These are phyloP conservation scores for Wakefieldia striispora DNA, from an alignment of 768 basidiomycete species.

Conservation along the genomic window DNA sequence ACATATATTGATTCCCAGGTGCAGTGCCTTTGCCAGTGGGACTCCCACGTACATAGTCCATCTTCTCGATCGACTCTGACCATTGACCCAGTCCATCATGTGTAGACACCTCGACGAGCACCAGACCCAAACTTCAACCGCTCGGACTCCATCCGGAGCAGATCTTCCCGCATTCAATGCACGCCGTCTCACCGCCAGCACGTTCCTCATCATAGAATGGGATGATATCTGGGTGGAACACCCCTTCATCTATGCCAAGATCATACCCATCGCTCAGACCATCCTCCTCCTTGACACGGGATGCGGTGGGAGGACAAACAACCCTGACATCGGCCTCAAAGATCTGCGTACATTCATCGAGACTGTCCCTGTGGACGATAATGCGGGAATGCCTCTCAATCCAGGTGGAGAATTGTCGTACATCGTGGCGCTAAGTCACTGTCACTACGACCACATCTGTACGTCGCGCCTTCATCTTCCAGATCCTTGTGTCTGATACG, in stretches of 20 bases:
- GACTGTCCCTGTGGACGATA: slow-evolving; percentile 41
- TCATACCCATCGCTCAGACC: slow-evolving; percentile 37
- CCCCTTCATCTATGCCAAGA: slow-evolving; percentile 54
- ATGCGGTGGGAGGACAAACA: slow-evolving; percentile 47
- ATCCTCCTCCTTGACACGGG: slow-evolving; percentile 55
- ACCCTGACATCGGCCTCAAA: slow-evolving; percentile 39
- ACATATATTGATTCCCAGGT: no score
- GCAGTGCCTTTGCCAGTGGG: no score
- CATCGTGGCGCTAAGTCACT: slow-evolving; percentile 49
- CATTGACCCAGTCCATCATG: slow-evolving; percentile 6
- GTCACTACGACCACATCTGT: slow-evolving; percentile 62
- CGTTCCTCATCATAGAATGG: slow-evolving; percentile 49
- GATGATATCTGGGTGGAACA: slow-evolving; percentile 51
- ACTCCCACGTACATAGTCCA: no score
- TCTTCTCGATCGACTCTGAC: no score
- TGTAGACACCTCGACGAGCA: slow-evolving; percentile 6
- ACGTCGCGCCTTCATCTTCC: slow-evolving; percentile 19
- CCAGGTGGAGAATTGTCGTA: slow-evolving; percentile 40
- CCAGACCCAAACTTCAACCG: background rate
- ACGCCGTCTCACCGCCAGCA: slow-evolving; percentile 31
- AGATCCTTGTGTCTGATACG: background rate
- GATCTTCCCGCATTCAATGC: slow-evolving; percentile 35
- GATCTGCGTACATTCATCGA: slow-evolving; percentile 51
- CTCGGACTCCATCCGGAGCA: background rate
- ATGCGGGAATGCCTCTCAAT: slow-evolving; percentile 45